A percentile compares a stretch with the other conserved stretches of the same genome.
Conservation (phyloP, 225 moss, liverwort and hornwort genomes). For the Straminergon stramineum region DNA sequence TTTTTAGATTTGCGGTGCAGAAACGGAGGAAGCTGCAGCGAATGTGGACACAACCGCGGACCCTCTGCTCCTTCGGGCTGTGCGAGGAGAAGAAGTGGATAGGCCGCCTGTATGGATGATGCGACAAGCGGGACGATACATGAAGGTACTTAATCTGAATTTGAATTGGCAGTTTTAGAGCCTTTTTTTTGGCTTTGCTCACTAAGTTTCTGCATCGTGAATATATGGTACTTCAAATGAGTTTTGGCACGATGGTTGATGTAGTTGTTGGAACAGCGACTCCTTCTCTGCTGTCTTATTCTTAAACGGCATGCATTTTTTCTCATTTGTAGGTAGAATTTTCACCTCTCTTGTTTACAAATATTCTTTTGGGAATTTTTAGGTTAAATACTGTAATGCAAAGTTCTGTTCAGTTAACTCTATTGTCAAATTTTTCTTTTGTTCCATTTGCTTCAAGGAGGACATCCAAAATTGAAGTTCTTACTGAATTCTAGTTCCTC, state of each 20-base stretch:
- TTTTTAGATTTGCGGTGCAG: not conserved
- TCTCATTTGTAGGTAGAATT: not conserved
- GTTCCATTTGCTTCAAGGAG: not conserved
- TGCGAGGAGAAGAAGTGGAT: conserved; percentile 69
- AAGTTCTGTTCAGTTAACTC: not conserved
- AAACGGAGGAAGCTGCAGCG: conserved; percentile 6
- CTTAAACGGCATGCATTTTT: not conserved
- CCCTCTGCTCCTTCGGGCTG: conserved; percentile 67
- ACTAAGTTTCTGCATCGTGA: not conserved
- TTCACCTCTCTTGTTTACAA: not conserved
- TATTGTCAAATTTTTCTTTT: not conserved
- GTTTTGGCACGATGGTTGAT: not conserved
- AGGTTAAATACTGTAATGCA: not conserved
- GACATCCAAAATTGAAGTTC: not conserved
- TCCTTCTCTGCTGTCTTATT: not conserved
- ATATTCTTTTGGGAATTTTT: not conserved
- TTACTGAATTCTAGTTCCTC: not conserved
- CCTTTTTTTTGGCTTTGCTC: not conserved
- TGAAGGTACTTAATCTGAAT: conserved; percentile 41
- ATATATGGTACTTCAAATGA: not conserved
- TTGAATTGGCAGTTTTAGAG: not conserved
- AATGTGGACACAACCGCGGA: conserved; percentile 15
- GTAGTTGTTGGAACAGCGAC: not conserved
- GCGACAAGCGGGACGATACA: conserved; percentile 87
- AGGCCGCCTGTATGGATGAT: conserved; percentile 93